Percentiles rank a stretch among this genome's conserved stretches.
These are phyloP conservation scores for Salix dunnii DNA, from an alignment of 345 rosid genomes.

Conservation along the genomic window DNA sequence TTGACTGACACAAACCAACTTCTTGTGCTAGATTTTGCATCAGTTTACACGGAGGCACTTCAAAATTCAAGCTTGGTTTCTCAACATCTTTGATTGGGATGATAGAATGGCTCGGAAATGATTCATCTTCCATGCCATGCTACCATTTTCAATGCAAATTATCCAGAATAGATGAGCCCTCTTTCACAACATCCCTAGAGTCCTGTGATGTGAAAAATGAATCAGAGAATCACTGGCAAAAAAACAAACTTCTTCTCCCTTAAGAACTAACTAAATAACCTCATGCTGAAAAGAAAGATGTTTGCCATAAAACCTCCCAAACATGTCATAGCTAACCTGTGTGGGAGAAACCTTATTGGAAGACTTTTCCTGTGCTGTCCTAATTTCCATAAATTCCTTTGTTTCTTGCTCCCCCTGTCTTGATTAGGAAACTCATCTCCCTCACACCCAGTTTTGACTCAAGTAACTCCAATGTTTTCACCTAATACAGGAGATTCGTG, in stretches of 20 bases:
- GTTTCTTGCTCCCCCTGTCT: slow-evolving; percentile 30
- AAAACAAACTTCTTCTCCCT: not conserved
- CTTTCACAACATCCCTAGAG: not conserved
- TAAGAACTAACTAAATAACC: not conserved
- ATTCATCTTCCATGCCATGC: slow-evolving; percentile 11
- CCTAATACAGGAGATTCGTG: slow-evolving; percentile 41
- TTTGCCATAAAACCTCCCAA: not conserved
- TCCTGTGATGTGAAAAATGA: slow-evolving; percentile 19
- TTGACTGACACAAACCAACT: slow-evolving; percentile 5
- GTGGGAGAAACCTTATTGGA: slow-evolving; percentile 7
- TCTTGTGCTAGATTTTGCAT: slow-evolving; percentile 16
- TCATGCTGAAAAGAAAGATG: not conserved
- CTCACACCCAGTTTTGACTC: slow-evolving; percentile 15
- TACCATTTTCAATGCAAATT: slow-evolving; percentile 6
- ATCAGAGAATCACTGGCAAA: not conserved
- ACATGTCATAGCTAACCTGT: not conserved
- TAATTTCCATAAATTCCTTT: slow-evolving; percentile 1
- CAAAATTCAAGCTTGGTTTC: slow-evolving; percentile 14
- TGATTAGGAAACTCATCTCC: slow-evolving; percentile 25
- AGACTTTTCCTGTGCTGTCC: not conserved
- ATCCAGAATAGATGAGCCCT: not conserved
- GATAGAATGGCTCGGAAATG: not conserved
- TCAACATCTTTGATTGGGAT: slow-evolving; percentile 4
- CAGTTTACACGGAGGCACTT: slow-evolving; percentile 18
- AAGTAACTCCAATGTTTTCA: slow-evolving; percentile 18